Percentiles rank a stretch among this genome's conserved stretches.
phyloP scores from a whole-genome alignment of 495 filamentous ascomycete species.

The Lineolata rhizophorae region DNA sequence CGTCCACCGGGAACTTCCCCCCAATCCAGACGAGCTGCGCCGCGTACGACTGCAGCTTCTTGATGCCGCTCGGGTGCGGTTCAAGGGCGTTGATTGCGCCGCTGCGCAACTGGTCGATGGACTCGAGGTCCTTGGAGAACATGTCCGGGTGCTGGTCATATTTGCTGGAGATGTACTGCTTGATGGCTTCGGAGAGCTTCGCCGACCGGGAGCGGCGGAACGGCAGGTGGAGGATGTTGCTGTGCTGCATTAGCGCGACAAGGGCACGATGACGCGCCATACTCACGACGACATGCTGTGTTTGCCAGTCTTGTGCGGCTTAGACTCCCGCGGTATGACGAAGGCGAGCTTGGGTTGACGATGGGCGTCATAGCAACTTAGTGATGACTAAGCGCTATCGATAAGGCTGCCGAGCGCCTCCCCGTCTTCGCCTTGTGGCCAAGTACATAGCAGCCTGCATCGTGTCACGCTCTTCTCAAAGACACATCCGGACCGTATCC shows the following conservation, averaged over 20 bases:
- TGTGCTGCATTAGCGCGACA: constrained; percentile 9
- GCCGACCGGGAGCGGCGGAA: constrained; percentile 69
- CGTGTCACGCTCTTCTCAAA: too few species aligned
- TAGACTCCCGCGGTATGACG: too few species aligned
- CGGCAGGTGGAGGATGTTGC: constrained; percentile 38
- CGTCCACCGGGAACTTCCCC: constrained; percentile 92
- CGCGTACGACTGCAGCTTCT: constrained; percentile 69
- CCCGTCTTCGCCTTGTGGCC: too few species aligned
- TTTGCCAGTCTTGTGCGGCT: too few species aligned
- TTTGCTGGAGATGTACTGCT: constrained; percentile 91
- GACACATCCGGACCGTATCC: too few species aligned
- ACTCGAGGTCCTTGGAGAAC: constrained; percentile 75
- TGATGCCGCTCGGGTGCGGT: constrained; percentile 72
- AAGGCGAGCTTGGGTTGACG: too few species aligned
- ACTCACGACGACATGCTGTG: constrained; percentile 13
- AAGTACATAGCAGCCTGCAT: too few species aligned
- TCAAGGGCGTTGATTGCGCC: constrained; percentile 77
- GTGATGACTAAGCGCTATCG: too few species aligned
- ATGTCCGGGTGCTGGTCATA: constrained; percentile 99
- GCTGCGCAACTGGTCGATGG: constrained; percentile 59
- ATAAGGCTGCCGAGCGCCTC: too few species aligned
- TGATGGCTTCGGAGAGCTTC: constrained; percentile 60
- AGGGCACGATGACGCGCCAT: not conserved
- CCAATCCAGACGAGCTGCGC: constrained; percentile 86
- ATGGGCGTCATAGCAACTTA: too few species aligned